Conservation (phyloP, 371 early-diverging fungal genomes). For the Mortierella sp. region DNA sequence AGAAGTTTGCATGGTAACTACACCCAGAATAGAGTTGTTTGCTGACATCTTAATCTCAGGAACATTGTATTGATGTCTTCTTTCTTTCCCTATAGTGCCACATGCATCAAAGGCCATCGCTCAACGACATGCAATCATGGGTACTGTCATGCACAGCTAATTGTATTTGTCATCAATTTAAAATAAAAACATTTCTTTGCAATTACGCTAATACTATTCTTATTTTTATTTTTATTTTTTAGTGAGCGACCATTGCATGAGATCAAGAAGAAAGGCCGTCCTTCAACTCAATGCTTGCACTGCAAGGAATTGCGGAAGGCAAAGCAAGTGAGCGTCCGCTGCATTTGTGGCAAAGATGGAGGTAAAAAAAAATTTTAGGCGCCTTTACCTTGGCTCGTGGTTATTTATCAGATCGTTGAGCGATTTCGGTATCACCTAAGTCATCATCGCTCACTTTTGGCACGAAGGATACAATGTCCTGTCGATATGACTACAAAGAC, state of each 20-base stretch:
- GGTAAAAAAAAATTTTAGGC: slow-evolving; percentile 11
- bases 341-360: slow-evolving; percentile 69
- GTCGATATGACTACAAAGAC: too few relatives aligned
- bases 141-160: slow-evolving; percentile 9
- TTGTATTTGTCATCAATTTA: slow-evolving; percentile 14
- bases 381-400: background rate
- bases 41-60: background rate
- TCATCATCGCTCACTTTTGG: too few relatives aligned
- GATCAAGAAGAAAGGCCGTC: slow-evolving; percentile 84
- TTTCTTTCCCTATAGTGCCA: slow-evolving; percentile 29
- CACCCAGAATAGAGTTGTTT: background rate
- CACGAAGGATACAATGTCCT: too few relatives aligned
- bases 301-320: slow-evolving; percentile 83
- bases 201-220: background rate
- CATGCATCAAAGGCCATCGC: slow-evolving; percentile 64
- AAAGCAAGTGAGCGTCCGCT: slow-evolving; percentile 82
- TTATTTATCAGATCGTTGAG: too few relatives aligned
- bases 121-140: slow-evolving; percentile 59
- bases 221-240: background rate
- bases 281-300: slow-evolving; percentile 80
- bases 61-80: background rate
- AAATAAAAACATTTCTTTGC: background rate
- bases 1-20: slow-evolving; percentile 62
- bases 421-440: too few relatives aligned
- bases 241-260: slow-evolving; percentile 74